Base-by-base conservation (phyloP, 331 rosid genomes). In the Rosa hybrid region DNA sequence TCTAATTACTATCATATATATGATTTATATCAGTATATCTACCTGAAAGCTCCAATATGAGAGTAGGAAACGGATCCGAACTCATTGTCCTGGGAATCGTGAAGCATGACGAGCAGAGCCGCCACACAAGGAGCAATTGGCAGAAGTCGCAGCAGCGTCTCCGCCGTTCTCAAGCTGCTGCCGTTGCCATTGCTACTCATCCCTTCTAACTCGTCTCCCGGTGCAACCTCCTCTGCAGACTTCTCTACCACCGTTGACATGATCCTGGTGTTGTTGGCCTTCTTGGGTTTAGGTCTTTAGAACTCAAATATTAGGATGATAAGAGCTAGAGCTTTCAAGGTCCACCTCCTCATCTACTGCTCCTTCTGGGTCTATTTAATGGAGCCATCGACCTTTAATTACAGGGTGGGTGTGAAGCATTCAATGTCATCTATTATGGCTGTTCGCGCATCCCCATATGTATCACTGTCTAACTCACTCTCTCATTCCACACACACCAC, bases 11-110 rank as follows among this genome's bases (percentile, higher is more conserved):
- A 18, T 54, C 60, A 54, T 5, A 18, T 5, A 20, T 2, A 54
- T 18, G n/a, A 12, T 53, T 8, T 6, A 16, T 50, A 34, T 34
- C 39, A 34, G 34, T 30, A 18, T 54, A 17, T 18, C 8, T 77
- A 92, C 98, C 86, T 92, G 91, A 95, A 92, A 71, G 97, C 91
- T 50, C 90, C 97, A 71, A 95, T 80, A 73, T 90, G 92, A 9
- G 88, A 79, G 87, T 92, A 95, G 59, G 90, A 75, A 64, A 95
- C 45, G 78, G 98, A 90, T 62, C 97, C 98, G 44, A 65, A 92
- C 2, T 92, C 91, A 13, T 85, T 86, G 53, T 86, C 5, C 87
- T 94, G 86, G 48, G 98, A 91, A 82, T 91, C 76, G 56, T 91
- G 91, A 25, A 94, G 97, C 98, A 92, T 91, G 18, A 94, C 86